Base-by-base conservation (phyloP, 2,329 filamentous ascomycete species). In the Colletotrichum simmondsii region DNA sequence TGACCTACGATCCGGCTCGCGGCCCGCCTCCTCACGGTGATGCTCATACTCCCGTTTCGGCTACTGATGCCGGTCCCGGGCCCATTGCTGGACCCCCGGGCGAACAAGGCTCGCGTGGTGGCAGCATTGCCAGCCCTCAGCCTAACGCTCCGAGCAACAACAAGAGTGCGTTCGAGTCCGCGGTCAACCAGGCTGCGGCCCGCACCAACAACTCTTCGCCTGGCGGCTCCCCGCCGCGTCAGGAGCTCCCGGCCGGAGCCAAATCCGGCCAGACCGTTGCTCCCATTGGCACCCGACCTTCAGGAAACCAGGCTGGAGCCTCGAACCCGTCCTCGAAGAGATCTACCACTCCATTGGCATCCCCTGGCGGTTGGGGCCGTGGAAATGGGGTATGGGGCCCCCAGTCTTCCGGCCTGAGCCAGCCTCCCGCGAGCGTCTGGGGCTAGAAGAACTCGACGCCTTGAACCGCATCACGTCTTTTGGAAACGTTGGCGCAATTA, bases 371-470 rank as follows among this genome's bases (percentile, higher is more conserved):
- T 73, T 98, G 95, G 95, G 92, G 93, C 68, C 92, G 91, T 80
- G 93, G 93, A 76, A 92, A 92, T 76, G 93, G 92, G 52, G 94
- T 96, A 58, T 98, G 95, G 95, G 94, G 95, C 72, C 73, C 73
- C 49, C 92, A 92, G 79, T 94, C 94, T 79, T 94, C 92, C 76
- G 91, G 91, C 63, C 91, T 97, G 74, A 94, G 95, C 76, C 68
- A 74, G 49, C 93, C 95, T 74, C 95, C 97, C 82, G 95, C 95
- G 76, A 97, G 95, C 76, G 96, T 98, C 77, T 98, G 95, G 95
- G 95, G 95, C 78, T 98, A 92, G 75, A 68, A 37, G 59, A 54
- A 19, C 35, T 37, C 19, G 22, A 57, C 60, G 35, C 46, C 28
- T 57, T n/a, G 37, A 14, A 19, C 42, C 22, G 64, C 26, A 24